Base-by-base conservation (phyloP, 331 rosid genomes). In the Quercus lobata region DNA sequence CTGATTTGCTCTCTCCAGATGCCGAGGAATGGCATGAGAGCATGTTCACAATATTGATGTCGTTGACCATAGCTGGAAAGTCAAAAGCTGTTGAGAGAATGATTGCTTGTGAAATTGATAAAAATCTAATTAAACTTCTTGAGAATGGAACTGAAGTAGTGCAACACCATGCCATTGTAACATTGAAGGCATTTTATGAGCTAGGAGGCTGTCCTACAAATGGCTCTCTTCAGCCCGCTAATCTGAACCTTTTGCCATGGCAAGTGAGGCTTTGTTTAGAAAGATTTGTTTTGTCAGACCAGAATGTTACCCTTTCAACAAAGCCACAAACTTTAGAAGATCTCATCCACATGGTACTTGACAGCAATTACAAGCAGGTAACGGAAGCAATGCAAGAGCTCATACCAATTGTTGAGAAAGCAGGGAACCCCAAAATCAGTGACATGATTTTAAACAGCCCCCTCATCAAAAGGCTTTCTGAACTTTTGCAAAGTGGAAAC, bases 381-480 rank as follows among this genome's bases (percentile, higher is more conserved):
- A 52, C 62, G 37, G 78, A 82, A 76, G 81, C 81, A n/a, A 61
- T 76, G 81, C 85, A 82, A 76, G 81, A 82, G 16, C 85, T 82
- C 61, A 82, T 82, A 52, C 85, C 85, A 41, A 71, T 76, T 44
- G 11, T 82, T 19, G 81, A 82, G 63, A 76, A 71, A 27, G 81
- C 85, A 53, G 74, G 78, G 30, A 81, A 76, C 22, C 57, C 60
- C 41, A 65, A 72, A 8, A 82, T 76, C 29, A 82, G 81, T 29
- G 78, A 76, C 66, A 81, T 60, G 85, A 71, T 81, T 71, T 21
- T 76, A 32, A 54, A 76, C 46, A 82, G 81, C 52, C 81, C 78
- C 37, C 74, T 82, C 37, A 71, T 82, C 61, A 63, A 71, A 21
- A 56, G 73, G 72, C 58, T 82, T 27, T 74, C 57, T 27, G 81